Percentiles rank a stretch among this genome's conserved stretches.
Conservation (phyloP, 225 moss, liverwort and hornwort genomes). For the Sphagnum contortum region DNA sequence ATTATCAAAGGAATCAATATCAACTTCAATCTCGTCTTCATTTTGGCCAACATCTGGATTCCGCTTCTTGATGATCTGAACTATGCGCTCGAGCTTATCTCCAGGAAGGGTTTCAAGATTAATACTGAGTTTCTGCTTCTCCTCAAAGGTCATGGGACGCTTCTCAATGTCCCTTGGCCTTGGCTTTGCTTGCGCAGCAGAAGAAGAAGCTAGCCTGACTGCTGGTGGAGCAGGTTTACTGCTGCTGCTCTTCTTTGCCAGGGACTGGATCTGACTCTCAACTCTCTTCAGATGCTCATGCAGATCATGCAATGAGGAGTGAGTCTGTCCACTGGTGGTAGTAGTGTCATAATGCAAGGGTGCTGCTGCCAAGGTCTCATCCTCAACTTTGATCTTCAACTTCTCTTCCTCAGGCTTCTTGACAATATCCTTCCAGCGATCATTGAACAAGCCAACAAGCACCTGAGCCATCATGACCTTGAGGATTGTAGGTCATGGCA, state of each 20-base stretch:
- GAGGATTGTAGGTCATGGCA: slow-evolving; percentile 69
- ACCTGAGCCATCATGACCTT: slow-evolving; percentile 65
- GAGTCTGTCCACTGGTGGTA: not conserved
- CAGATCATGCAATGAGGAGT: slow-evolving; percentile 19
- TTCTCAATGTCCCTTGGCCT: slow-evolving; percentile 48
- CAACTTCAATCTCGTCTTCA: slow-evolving; percentile 63
- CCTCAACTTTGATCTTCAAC: slow-evolving; percentile 33
- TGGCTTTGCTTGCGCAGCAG: slow-evolving; percentile 48
- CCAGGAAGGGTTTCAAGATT: slow-evolving; percentile 58
- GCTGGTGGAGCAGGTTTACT: too few species aligned
- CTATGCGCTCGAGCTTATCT: slow-evolving; percentile 71
- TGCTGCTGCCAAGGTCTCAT: slow-evolving; percentile 21
- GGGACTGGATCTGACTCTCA: slow-evolving; percentile 38
- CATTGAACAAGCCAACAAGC: slow-evolving; percentile 36
- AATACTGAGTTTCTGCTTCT: slow-evolving; percentile 61
- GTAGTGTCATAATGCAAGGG: slow-evolving; percentile 10
- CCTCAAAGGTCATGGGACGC: slow-evolving; percentile 64
- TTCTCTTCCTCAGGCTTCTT: slow-evolving; percentile 61
- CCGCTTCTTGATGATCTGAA: slow-evolving; percentile 70
- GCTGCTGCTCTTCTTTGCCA: slow-evolving; percentile 20
- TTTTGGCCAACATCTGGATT: slow-evolving; percentile 19
- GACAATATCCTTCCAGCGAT: slow-evolving; percentile 59
- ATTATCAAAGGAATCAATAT: slow-evolving; percentile 66
- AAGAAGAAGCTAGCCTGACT: slow-evolving; percentile 17
- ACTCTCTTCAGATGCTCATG: slow-evolving; percentile 18